Base-by-base conservation (phyloP, 257 asterid species). In the Voacanga thouarsii region DNA sequence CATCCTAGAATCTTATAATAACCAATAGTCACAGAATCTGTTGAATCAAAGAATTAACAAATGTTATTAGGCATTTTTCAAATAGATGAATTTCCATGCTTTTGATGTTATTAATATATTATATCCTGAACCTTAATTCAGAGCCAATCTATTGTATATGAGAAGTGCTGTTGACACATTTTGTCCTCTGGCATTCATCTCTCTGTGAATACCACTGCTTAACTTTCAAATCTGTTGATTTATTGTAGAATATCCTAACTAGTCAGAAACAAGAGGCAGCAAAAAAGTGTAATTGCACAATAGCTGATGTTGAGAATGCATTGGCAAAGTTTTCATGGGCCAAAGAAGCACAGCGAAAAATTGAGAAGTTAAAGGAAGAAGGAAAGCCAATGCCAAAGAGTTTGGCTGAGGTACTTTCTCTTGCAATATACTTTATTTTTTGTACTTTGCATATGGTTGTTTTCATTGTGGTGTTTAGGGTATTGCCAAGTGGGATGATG, bases 301-400 rank as follows among this genome's bases (percentile, higher is more conserved):
- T 94, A 66, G 78, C 83, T 64, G 98, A 92, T 18, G 91, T 94
- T 71, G 97, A 94, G 78, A 89, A 76, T 82, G 80, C 91, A 57
- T 76, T 94, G 71, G 83, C 98, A 47, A 94, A 90, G 86, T 94
- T 88, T 83, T 88, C 94, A 64, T 94, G 98, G 98, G 97, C 97
- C 30, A 94, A 90, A 87, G 87, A 83, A 78, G 98, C 98, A 47
- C 94, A 94, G 76, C 65, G 45, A 65, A 94, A 92, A 88, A 28
- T 90, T 68, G 93, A 86, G 81, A 85, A 88, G 89, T 85, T 94
- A 64, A 82, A 94, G 79, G 89, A 82, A 65, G 96, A 94, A 74
- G 97, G 98, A 75, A 94, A 94, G 81, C 98, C 97, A 57, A 79
- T 92, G 86, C 99, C 99, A 19, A 94, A 85, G 90, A 92, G 84